Base-by-base conservation (phyloP, 1,284 basidiomycete species). In the Trichosporon asahii region DNA sequence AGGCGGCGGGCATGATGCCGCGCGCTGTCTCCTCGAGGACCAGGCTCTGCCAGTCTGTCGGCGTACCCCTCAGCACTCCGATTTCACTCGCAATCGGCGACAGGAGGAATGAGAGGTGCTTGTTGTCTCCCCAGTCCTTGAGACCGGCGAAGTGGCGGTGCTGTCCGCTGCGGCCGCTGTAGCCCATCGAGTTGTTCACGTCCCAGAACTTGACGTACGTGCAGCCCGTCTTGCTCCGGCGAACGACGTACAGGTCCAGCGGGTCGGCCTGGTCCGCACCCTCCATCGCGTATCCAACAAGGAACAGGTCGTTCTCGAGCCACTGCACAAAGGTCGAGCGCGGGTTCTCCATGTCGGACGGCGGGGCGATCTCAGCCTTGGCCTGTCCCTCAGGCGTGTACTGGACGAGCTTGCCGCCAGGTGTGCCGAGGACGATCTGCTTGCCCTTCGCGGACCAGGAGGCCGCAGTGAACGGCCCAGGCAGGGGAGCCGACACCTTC, bases 381-480 rank as follows among this genome's bases (percentile, higher is more conserved):
- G 78, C 75, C 14, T 80, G 78, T 2, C 86, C 87, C 35, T 86
- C 85, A 2, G 86, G 86, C 1, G 85, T 85, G 73, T 85, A 84
- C 72, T 88, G 87, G 3, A 81, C 77, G 29, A 88, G 75, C 53
- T 77, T 78, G 27, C 86, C 86, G 2, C 78, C 70, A 1, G 76
- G 73, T 2, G 81, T 80, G 14, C 87, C 87, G 4, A 86, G 76
- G 2, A 85, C 85, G n/a, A 88, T 77, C 75, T 87, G 87, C 78
- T 87, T 88, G 57, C 87, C 87, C 74, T 85, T 86, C 27, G 84
- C 85, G 2, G 86, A 87, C 87, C 87, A 88, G 74, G 84, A 84
- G 1, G 83, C 83, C 35, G 77, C 72, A 3, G 82, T 80, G 71
- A 81, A 81, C 1, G 76, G 70, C 4, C 79, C 82, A 3, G 74